Percentiles rank a stretch among this genome's conserved stretches.
Evolutionary conservation across 176 grass and related monocot species (phyloP).

Genomic region (Canna indica): DNA sequence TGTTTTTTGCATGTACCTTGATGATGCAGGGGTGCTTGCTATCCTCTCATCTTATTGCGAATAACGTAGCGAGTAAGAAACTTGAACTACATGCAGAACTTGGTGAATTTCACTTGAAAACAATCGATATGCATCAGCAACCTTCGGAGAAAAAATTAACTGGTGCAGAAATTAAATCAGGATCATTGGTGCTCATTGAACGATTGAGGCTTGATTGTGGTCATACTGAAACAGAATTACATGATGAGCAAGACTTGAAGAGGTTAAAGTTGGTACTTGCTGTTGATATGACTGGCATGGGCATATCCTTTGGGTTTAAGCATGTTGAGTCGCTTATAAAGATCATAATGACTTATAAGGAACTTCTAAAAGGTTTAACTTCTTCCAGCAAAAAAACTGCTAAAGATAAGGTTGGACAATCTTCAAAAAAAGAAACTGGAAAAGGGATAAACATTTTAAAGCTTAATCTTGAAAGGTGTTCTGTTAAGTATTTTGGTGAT

Average conservation of each 20-base stretch:
- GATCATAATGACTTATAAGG: slow-evolving; percentile 57
- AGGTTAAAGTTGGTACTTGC: slow-evolving; percentile 27
- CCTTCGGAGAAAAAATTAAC: slow-evolving; percentile 36
- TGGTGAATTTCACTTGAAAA: slow-evolving; percentile 49
- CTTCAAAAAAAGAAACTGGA: slow-evolving; percentile 33
- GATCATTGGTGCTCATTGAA: slow-evolving; percentile 50
- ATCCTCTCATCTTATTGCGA: slow-evolving; percentile 59
- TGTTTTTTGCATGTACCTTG: slow-evolving; percentile 23
- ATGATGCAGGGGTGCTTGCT: slow-evolving; percentile 64
- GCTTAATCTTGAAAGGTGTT: slow-evolving; percentile 51
- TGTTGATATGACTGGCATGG: slow-evolving; percentile 59
- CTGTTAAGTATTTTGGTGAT: slow-evolving; percentile 59
- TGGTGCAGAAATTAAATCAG: slow-evolving; percentile 20
- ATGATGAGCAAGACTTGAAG: slow-evolving; percentile 32
- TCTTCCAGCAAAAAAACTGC: slow-evolving; percentile 47
- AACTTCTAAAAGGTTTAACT: slow-evolving; percentile 50
- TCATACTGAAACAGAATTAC: slow-evolving; percentile 34
- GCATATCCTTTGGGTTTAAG: slow-evolving; percentile 45
- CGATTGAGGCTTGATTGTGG: slow-evolving; percentile 52
- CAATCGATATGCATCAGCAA: slow-evolving; percentile 34
- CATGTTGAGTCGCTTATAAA: slow-evolving; percentile 68
- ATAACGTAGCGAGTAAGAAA: slow-evolving; percentile 54
- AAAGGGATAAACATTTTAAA: slow-evolving; percentile 59
- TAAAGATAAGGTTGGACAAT: slow-evolving; percentile 31
- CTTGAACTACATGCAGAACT: slow-evolving; percentile 48